Percentiles rank a stretch among this genome's conserved stretches.
Conservation (phyloP, 768 basidiomycete species). For the Suillus brevipes region DNA sequence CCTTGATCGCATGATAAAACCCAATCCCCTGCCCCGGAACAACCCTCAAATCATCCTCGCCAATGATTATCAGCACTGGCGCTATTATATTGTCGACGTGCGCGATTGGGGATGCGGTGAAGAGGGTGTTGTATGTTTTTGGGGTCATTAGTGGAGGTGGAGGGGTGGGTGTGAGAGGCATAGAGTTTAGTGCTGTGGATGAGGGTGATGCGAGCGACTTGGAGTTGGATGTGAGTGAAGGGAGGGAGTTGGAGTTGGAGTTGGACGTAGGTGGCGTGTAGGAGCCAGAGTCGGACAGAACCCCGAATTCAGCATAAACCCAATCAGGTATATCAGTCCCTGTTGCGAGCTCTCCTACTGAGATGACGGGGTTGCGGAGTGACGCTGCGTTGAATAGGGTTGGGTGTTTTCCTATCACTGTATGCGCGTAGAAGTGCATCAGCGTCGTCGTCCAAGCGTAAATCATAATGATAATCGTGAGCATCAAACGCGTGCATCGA, state of each 20-base stretch:
- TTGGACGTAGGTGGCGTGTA: neutral
- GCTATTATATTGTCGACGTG: conserved; percentile 49
- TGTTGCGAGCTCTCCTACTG: conserved; percentile 49
- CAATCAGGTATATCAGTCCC: conserved; percentile 72
- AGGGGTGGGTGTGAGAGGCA: neutral
- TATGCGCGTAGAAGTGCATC: neutral
- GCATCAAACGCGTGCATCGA: too few relatives aligned
- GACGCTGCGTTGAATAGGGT: conserved; percentile 62
- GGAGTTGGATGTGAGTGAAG: too few relatives aligned
- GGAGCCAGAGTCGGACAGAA: conserved; percentile 23
- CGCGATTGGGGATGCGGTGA: conserved; percentile 55
- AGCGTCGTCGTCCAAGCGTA: too few relatives aligned
- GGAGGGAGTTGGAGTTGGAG: too few relatives aligned
- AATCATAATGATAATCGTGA: too few relatives aligned
- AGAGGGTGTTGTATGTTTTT: conserved; percentile 43
- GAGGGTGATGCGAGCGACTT: neutral
- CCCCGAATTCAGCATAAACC: conserved; percentile 45
- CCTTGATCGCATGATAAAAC: neutral
- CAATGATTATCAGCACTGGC: conserved; percentile 48
- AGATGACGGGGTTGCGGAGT: conserved; percentile 70
- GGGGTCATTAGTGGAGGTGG: conserved; percentile 41
- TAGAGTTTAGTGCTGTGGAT: neutral
- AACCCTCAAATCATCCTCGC: neutral
- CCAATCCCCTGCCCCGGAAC: neutral
- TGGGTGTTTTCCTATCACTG: conserved; percentile 66